Evolutionary conservation across 495 filamentous ascomycete species (phyloP).

Genomic region (Neurospora discreta): DNA sequence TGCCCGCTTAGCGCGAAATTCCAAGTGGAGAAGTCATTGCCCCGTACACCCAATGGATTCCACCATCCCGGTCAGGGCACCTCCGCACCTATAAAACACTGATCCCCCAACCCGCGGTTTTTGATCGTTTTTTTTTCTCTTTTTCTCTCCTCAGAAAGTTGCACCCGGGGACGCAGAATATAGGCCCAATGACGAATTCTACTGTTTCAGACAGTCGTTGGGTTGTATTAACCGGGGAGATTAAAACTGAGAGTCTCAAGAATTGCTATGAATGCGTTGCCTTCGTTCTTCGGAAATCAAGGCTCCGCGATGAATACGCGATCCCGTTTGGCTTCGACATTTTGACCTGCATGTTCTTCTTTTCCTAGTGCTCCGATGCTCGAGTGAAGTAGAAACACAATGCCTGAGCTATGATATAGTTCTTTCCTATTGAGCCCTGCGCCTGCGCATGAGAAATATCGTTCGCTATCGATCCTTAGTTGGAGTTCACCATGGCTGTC

Average conservation of each 20-base stretch:
- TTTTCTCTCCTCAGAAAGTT: slow-evolving; percentile 35
- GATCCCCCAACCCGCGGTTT: not conserved
- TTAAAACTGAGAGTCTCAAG: slow-evolving; percentile 32
- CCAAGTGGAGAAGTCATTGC: not conserved
- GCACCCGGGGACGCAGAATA: slow-evolving; percentile 31
- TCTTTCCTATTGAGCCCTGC: no score
- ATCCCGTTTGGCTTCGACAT: slow-evolving; percentile 44
- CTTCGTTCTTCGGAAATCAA: not conserved
- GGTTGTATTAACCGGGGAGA: slow-evolving; percentile 42
- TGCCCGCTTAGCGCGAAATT: not conserved
- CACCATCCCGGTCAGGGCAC: no score
- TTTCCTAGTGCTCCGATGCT: no score
- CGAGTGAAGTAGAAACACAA: no score
- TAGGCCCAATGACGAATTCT: slow-evolving; percentile 27
- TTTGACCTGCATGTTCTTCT: not conserved
- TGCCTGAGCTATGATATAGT: no score
- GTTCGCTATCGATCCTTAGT: no score
- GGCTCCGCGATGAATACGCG: slow-evolving; percentile 26
- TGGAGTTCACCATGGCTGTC: no score
- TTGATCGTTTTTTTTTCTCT: slow-evolving; percentile 5
- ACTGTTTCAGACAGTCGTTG: slow-evolving; percentile 18
- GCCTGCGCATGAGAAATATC: no score
- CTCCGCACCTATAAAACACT: no score
- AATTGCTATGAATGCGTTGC: slow-evolving; percentile 33
- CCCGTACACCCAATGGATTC: not conserved